A percentile compares a stretch with the other conserved stretches of the same genome.
Conservation (phyloP, 2,329 filamentous ascomycete species). For the Aureobasidium uvarum region DNA sequence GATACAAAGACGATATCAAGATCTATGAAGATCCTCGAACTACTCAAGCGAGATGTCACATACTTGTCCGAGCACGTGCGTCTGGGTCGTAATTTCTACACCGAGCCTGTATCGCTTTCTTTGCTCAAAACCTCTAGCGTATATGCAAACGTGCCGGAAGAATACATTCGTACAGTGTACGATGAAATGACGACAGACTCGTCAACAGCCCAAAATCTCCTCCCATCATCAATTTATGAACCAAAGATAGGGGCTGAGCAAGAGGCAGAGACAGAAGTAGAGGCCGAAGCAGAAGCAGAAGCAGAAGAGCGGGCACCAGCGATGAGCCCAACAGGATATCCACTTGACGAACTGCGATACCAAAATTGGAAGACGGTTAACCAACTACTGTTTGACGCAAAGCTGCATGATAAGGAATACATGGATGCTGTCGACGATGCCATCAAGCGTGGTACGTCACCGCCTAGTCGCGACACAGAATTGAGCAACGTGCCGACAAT, state of each 20-base stretch:
- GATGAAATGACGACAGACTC: slow-evolving; percentile 45
- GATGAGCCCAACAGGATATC: slow-evolving; percentile 42
- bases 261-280: not conserved
- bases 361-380: slow-evolving; percentile 52
- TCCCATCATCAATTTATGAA: not conserved
- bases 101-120: slow-evolving; percentile 41
- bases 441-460: slow-evolving; percentile 31
- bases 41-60: not conserved
- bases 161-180: slow-evolving; percentile 43
- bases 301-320: slow-evolving; percentile 19
- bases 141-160: slow-evolving; percentile 27
- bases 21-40: not conserved
- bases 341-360: slow-evolving; percentile 49
- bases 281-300: not conserved
- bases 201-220: not conserved
- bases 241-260: not conserved
- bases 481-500: not conserved
- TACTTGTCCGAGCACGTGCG: slow-evolving; percentile 21
- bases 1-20: not conserved
- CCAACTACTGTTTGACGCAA: slow-evolving; percentile 43
- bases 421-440: slow-evolving; percentile 34
- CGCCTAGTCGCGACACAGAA: slow-evolving; percentile 29
- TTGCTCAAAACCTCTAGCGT: slow-evolving; percentile 31
- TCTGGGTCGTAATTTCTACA: slow-evolving; percentile 39
- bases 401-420: slow-evolving; percentile 34